Evolutionary conservation across 352 stramenopile species (phyloP).

Genomic region (Stramenopiles sp.): DNA sequence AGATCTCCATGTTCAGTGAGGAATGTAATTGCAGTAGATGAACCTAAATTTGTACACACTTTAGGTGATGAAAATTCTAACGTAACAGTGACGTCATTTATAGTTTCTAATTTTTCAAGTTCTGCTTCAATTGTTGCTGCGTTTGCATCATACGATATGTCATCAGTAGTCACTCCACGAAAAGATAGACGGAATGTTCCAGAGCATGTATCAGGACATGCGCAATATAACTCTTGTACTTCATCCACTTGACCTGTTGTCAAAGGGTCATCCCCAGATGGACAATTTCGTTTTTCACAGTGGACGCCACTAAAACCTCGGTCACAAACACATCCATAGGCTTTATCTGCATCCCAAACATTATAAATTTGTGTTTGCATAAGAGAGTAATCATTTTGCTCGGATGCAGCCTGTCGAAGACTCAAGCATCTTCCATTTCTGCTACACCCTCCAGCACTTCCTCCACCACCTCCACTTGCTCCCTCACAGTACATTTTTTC

Average conservation of each 20-base stretch:
- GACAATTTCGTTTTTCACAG: slow-evolving; percentile 28
- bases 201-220: not conserved
- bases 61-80: too few relatives aligned
- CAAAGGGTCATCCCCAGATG: slow-evolving; percentile 33
- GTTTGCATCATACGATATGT: slow-evolving; percentile 9
- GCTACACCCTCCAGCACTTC: not conserved
- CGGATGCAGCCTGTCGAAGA: not conserved
- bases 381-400: slow-evolving; percentile 12
- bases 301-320: slow-evolving; percentile 29
- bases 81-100: too few relatives aligned
- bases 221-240: slow-evolving; percentile 31
- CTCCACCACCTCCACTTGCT: not conserved
- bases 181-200: slow-evolving; percentile 20
- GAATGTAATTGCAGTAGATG: too few relatives aligned
- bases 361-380: slow-evolving; percentile 12
- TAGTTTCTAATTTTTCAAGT: too few relatives aligned
- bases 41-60: too few relatives aligned
- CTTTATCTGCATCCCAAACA: slow-evolving; percentile 17
- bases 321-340: slow-evolving; percentile 24
- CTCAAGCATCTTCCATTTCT: not conserved
- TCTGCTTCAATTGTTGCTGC: not conserved
- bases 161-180: slow-evolving; percentile 3
- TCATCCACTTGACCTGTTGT: slow-evolving; percentile 29
- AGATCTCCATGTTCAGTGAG: too few relatives aligned
- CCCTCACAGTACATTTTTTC: slow-evolving; percentile 19